phyloP scores from a whole-genome alignment of 345 rosid species.

The Salix dunnii region DNA sequence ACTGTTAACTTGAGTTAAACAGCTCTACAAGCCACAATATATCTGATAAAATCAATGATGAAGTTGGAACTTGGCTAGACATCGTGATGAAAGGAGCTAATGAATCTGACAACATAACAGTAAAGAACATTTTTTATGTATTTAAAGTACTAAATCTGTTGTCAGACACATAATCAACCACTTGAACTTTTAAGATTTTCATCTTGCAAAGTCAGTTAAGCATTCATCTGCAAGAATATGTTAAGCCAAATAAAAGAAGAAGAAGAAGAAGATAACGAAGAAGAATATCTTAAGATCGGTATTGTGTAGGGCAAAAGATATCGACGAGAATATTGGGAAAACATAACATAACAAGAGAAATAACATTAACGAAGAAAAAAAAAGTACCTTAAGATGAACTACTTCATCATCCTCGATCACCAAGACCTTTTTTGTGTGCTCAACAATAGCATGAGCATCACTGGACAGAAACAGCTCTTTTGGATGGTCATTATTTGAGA shows the following conservation, averaged over 20 bases:
- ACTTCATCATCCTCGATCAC: slow-evolving; percentile 92
- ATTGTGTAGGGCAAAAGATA: neutral
- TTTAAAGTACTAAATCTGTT: neutral
- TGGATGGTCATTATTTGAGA: slow-evolving; percentile 60
- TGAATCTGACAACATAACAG: no score
- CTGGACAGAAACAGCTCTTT: slow-evolving; percentile 82
- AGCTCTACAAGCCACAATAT: no score
- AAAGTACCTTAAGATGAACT: slow-evolving; percentile 71
- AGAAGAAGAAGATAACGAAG: no score
- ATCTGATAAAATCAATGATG: no score
- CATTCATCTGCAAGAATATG: neutral
- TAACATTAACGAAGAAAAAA: neutral
- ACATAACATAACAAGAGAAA: neutral
- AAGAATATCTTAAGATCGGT: neutral
- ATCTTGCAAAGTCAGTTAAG: neutral
- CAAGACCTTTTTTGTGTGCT: slow-evolving; percentile 85
- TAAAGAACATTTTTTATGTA: neutral
- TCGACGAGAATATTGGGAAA: neutral
- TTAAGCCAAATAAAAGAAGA: no score
- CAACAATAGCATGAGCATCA: slow-evolving; percentile 85
- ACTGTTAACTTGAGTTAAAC: no score
- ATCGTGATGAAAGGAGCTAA: no score
- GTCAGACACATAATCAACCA: neutral
- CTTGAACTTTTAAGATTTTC: neutral
- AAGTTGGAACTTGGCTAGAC: no score